Percentiles rank a stretch among this genome's conserved stretches.
phyloP scores from a whole-genome alignment of 768 basidiomycete species.

The Podaxis mareebaensis region DNA sequence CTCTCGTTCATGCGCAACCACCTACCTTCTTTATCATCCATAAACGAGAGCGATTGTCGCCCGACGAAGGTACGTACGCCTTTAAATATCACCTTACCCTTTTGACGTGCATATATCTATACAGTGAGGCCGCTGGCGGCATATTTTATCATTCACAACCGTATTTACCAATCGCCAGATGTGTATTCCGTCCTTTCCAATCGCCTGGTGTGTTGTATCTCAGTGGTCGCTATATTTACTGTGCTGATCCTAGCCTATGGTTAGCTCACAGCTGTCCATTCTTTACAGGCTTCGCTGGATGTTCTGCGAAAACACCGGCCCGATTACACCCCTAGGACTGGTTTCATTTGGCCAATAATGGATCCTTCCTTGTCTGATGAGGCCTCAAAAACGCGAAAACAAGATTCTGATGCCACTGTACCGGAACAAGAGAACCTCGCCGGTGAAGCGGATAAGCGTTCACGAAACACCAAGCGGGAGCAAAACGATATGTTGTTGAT shows the following conservation, averaged over 20 bases:
- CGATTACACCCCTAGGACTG: conserved; percentile 80
- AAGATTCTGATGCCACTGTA: conserved; percentile 13
- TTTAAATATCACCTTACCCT: conserved; percentile 7
- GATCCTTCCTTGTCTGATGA: conserved; percentile 45
- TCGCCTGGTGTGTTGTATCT: conserved; percentile 57
- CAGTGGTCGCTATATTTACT: conserved; percentile 8
- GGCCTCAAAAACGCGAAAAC: conserved; percentile 15
- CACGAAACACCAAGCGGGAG: conserved; percentile 48
- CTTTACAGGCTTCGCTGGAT: conserved; percentile 76
- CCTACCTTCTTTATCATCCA: conserved; percentile 88
- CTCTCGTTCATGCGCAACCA: conserved; percentile 76
- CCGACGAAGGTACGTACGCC: conserved; percentile 68
- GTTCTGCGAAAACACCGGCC: conserved; percentile 73
- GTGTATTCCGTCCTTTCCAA: conserved; percentile 84
- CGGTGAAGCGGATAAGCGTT: conserved; percentile 21
- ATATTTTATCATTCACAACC: conserved; percentile 87
- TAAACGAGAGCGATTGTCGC: conserved; percentile 82
- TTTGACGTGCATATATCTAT: conserved; percentile 13
- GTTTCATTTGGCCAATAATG: conserved; percentile 83
- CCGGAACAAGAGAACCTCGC: conserved; percentile 14
- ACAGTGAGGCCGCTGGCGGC: conserved; percentile 76
- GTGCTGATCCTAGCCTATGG: conserved; percentile 1
- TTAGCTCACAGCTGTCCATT: conserved; percentile 68
- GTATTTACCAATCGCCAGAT: conserved; percentile 87
- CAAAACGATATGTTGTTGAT: conserved; percentile 70